Base-by-base conservation (phyloP, 306 rosid genomes). In the Prunus davidiana region DNA sequence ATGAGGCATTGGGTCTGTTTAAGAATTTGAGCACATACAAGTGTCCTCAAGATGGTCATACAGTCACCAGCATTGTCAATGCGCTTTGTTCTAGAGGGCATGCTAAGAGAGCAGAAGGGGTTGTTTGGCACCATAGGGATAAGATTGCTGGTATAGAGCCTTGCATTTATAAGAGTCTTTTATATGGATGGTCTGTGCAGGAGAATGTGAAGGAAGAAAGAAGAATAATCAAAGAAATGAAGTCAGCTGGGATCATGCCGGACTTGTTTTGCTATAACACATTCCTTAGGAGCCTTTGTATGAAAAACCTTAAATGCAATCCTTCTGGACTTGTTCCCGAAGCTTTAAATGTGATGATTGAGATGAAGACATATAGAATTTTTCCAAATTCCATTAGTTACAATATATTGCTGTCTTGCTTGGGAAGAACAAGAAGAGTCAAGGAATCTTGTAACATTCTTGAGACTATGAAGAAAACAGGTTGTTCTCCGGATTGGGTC, bases 301-400 rank as follows among this genome's bases (percentile, higher is more conserved):
- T 86, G 86, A 75, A 82, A 67, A 91, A 93, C 78, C 88, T 91
- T 6, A 76, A 80, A 70, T 77, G 57, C 67, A 91, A 91, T 81
- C 93, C 96, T 64, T 93, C 97, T 1, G 96, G 93, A 38, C 96
- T 93, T 55, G 92, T 93, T 68, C 97, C 98, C 51, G 93, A 91
- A 81, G 88, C 89, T 56, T 78, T 89, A 43, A 93, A 93, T 80
- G 93, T 91, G 66, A 93, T 89, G 89, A 84, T 88, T 89, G 97
- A 91, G 75, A 91, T 93, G 96, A 91, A 90, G 80, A 80, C 89
- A 27, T 79, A 87, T 49, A 82, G 69, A 65, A 78, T 93, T 73
- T 34, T 60, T 6, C 93, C 91, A 4, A 89, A 74, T 68, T 83
- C 96, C 24, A 63, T 89, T 55, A 89, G 89, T 79, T 93, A 91